Percentiles rank a stretch among this genome's conserved stretches.
Evolutionary conservation across 2,329 filamentous ascomycete genomes (phyloP).

Genomic region (Fusarium drepaniforme): DNA sequence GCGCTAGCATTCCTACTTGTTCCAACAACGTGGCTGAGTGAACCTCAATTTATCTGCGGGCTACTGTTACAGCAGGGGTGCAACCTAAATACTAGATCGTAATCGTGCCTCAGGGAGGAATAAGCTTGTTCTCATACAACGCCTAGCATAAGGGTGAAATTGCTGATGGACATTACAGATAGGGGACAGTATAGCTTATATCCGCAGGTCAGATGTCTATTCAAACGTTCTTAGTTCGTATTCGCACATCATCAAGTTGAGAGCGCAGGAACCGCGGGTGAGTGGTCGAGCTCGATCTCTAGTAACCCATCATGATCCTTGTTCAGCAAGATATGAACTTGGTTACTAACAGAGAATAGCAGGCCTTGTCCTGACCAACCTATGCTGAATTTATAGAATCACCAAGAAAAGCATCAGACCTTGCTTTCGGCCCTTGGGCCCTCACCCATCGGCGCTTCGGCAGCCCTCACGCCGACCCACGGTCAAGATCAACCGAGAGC

Average conservation of each 20-base stretch:
- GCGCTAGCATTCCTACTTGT: background rate
- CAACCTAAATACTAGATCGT: background rate
- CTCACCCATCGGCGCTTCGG: conserved; percentile 16
- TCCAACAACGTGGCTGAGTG: background rate
- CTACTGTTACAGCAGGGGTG: background rate
- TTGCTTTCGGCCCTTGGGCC: background rate
- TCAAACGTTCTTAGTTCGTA: background rate
- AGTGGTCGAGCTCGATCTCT: background rate
- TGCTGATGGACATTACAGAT: background rate
- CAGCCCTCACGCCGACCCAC: conserved; percentile 1
- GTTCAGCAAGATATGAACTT: background rate
- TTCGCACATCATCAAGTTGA: background rate
- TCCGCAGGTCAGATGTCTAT: background rate
- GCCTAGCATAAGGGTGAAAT: background rate
- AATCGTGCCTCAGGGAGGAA: background rate
- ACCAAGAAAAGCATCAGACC: background rate
- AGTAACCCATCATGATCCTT: background rate
- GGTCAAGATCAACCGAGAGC: background rate
- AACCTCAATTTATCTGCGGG: background rate
- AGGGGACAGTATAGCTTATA: background rate
- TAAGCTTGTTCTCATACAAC: background rate
- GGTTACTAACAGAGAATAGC: background rate
- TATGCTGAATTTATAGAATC: background rate
- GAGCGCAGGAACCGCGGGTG: background rate
- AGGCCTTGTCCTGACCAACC: background rate